A percentile compares a stretch with the other conserved stretches of the same genome.
These are phyloP conservation scores for Bromus sterilis DNA, from an alignment of 176 grass and related monocot genomes.

Conservation along the genomic window DNA sequence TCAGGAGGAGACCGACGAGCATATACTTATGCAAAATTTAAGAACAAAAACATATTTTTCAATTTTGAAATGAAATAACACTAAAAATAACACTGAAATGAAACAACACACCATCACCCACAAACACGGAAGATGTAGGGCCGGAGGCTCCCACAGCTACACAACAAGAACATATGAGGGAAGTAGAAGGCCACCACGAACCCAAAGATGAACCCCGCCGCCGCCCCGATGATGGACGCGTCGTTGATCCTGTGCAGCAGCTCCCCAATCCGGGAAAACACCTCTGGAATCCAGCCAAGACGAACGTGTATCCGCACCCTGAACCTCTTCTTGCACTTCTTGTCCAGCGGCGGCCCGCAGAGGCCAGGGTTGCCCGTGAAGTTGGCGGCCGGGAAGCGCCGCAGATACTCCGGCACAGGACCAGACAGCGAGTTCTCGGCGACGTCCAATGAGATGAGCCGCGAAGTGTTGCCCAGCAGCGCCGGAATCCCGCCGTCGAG, in stretches of 20 bases:
- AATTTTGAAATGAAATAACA: no score
- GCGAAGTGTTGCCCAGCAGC: neutral
- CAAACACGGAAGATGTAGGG: neutral
- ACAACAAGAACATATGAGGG: neutral
- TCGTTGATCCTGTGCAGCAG: neutral
- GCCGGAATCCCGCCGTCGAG: conserved; percentile 23
- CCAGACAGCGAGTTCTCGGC: conserved; percentile 21
- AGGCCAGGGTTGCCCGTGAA: conserved; percentile 9
- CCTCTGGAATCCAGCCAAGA: neutral
- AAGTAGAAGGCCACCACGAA: conserved; percentile 15
- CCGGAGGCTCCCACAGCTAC: neutral
- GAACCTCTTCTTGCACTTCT: neutral
- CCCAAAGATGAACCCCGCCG: neutral
- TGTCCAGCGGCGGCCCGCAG: neutral
- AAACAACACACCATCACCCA: no score
- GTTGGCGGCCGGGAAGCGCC: rapidly evolving
- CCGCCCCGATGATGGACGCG: neutral
- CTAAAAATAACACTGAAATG: no score
- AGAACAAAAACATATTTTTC: no score
- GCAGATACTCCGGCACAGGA: neutral
- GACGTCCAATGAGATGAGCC: conserved; percentile 11
- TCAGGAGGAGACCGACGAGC: no score
- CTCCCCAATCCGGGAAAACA: neutral
- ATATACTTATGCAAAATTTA: no score
- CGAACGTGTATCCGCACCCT: neutral